Evolutionary conservation across 2,329 filamentous ascomycete species (phyloP), one percentile per base, ranked within the genome.

Genomic region (Penicillium rolfsii): DNA sequence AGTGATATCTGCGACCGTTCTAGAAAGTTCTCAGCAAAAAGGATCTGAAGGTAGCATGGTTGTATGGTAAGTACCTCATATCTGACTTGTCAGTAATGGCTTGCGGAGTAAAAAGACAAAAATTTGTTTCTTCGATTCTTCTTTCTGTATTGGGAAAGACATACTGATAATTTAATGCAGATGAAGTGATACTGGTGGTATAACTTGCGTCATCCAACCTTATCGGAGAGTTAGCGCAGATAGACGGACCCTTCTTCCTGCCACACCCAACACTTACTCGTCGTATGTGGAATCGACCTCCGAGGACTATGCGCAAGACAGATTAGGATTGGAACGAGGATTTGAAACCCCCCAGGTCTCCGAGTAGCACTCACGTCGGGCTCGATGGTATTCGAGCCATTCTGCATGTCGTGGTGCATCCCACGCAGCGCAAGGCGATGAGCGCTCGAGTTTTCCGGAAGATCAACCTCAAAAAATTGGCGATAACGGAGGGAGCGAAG

Each of bases 1-100:
- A 72, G 63, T 73, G 71, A 60, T 73, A 73, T 60, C 71, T 64
- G 62, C 71, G 71, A 63, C 71, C 71, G 64, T 73, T 73, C 70
- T 73, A 62, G 19, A 55, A 7, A n/a, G 7, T 30, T 36, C 30
- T 66, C 11, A 64, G 46, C 52, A 43, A 16, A 38, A 48, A 48
- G 41, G 52, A 58, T 40, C 22, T 30, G 36, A 22, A 43, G 19
- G 45, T 11, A 53, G 12, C 26, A 45, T 40, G 12, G 35, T 26
- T 19, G 46, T 14, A 28, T 33, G 19, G 48, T 36, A 41, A 22
- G 19, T 70, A 74, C 73, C 70, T 74, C 72, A 59, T 74, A 74
- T 68, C 72, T 74, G 41, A 8, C 28, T 12, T 24, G 60, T 66
- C 52, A 70, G 69, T 38, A 11, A 49, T 5, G 11, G 22, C 19